Base-by-base conservation (phyloP, 2,329 filamentous ascomycete genomes). In the Talaromyces funiculosus region DNA sequence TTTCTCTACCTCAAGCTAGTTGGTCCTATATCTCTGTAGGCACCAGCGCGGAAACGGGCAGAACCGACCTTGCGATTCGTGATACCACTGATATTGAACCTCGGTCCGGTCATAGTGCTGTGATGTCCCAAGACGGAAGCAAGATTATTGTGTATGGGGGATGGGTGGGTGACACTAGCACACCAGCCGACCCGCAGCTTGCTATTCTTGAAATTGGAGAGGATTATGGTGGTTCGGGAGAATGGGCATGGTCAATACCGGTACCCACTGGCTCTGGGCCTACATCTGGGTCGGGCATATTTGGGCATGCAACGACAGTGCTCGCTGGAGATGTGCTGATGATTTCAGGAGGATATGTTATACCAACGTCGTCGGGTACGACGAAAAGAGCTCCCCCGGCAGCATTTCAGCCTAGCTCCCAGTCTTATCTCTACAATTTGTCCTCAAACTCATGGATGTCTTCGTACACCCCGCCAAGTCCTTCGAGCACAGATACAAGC, bases 41-140 rank as follows among this genome's bases (percentile, higher is more conserved):
- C 14, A 74, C 78, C 3, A 77, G 80, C 1, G 61, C 68, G 16
- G 29, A 61, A 29, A 64, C 64, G 26, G 66, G 75, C 1, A 82
- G 78, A 57, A 83, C 83, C 0, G 86, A 89, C 66, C 78, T 90
- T 4, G 77, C 82, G 1, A 71, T 82, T 14, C 73, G 77, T 16
- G 80, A 80, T 7, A 75, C 74, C n/a, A 61, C 68, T 1, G 74
- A 73, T 0, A 80, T 95, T 6, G 89, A 96, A 65, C 90, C 91
- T 38, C 82, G 94, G 59, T 96, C 92, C 3, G 94, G 94, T 0
- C 94, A 99, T 70, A 92, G 90, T 0, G 87, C 93, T 0, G 84
- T 96, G 1, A 77, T 97, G 4, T 90, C 86, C 29, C 83, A 88
- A 57, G 91, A 96, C 69, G 92, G 92, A 0, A 84, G 79, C 26